Evolutionary conservation across 2,329 filamentous ascomycete genomes (phyloP), one percentile per base, ranked within the genome.

Genomic region (Phyllosticta capitalensis): DNA sequence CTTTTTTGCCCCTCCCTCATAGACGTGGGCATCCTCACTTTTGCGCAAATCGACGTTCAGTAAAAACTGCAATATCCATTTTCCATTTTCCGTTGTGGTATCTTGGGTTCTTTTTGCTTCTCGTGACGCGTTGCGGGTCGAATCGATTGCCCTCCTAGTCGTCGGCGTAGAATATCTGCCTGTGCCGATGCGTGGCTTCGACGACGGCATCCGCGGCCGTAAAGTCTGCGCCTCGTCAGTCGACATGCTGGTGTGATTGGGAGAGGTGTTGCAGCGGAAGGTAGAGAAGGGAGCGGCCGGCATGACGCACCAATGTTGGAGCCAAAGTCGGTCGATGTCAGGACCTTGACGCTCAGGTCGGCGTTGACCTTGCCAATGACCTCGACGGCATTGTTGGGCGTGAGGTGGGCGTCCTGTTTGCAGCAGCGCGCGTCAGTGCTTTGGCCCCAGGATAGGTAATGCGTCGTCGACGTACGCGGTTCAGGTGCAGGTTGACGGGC

Each of bases 131-230:
- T n/a, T n/a, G n/a, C n/a, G n/a, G n/a, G n/a, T n/a, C n/a, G n/a
- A n/a, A n/a, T 20, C 5, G 1, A 9, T 30, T 10, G 24, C 14
- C 22, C 22, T 17, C 14, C 50, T 33, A 59, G 22, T 60, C 58
- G 24, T 70, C 66, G 61, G 83, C 81, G 68, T 89, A 91, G 71
- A 96, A 96, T 56, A 97, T 87, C 62, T 84, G 79, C 68, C 87
- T 89, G 70, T 90, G 84, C 55, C 85, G 82, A 74, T 96, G 92
- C 33, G 90, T 94, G 38, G 85, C 86, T 61, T 96, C 89, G 17
- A 96, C 92, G 2, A 96, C 88, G 0, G 87, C 83, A 60, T 89
- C 85, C 62, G 85, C 87, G 33, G 90, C 81, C 57, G 79, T 80
- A 73, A 88, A 89, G 75, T 96, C 91, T 92, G 64, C 7, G 6